Evolutionary conservation across 495 filamentous ascomycete genomes (phyloP).

Genomic region (Penicillium waksmanii): DNA sequence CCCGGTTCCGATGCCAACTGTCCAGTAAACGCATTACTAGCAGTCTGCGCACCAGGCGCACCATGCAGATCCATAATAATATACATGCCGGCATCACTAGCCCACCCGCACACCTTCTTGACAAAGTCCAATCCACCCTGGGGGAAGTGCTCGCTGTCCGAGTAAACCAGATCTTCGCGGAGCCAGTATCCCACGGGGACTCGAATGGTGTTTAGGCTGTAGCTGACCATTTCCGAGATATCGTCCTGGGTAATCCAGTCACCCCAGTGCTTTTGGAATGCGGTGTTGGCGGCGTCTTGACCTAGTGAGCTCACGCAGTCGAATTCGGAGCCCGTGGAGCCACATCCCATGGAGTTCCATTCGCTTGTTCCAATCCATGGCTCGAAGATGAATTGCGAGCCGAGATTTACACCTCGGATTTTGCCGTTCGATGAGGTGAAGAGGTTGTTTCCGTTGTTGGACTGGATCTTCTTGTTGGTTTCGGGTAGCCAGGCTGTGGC

Average conservation of each 20-base stretch:
- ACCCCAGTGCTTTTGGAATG: conserved; percentile 61
- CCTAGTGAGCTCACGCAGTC: conserved; percentile 60
- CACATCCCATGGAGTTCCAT: conserved; percentile 60
- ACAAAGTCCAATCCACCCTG: conserved; percentile 59
- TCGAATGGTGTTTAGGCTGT: conserved; percentile 64
- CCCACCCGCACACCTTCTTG: conserved; percentile 58
- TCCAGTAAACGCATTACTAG: conserved; percentile 57
- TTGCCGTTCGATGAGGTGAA: conserved; percentile 30
- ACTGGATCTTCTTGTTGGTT: conserved; percentile 31
- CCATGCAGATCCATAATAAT: conserved; percentile 68
- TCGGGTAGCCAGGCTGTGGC: conserved; percentile 38
- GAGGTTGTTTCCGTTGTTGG: conserved; percentile 31
- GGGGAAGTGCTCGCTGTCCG: conserved; percentile 58
- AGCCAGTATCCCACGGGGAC: conserved; percentile 70
- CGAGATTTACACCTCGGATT: conserved; percentile 64
- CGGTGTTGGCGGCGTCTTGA: conserved; percentile 54
- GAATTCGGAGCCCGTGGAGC: conserved; percentile 58
- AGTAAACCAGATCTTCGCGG: conserved; percentile 57
- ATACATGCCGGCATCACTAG: conserved; percentile 58
- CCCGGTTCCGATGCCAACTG: conserved; percentile 51
- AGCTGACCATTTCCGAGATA: conserved; percentile 54
- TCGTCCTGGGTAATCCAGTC: conserved; percentile 61
- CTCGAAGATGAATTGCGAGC: conserved; percentile 62
- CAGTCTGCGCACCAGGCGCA: conserved; percentile 60
- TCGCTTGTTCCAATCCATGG: conserved; percentile 58